These are phyloP conservation scores for Volvox carteri DNA, from an alignment of 163 green algal species.

Conservation along the genomic window DNA sequence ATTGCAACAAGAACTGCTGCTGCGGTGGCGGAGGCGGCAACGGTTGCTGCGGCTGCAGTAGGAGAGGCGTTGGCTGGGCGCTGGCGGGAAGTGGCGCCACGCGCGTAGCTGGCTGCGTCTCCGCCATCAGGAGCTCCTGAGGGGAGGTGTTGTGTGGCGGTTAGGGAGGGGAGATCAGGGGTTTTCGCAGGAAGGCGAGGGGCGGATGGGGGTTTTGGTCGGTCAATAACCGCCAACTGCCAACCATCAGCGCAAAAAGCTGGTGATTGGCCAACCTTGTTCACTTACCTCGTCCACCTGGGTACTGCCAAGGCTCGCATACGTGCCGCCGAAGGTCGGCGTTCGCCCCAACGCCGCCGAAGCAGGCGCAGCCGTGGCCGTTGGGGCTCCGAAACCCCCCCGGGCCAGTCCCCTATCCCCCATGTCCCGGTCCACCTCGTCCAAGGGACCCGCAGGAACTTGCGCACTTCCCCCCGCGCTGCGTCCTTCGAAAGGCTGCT, in stretches of 20 bases:
- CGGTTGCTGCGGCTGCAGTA: neutral
- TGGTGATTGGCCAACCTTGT: too few relatives aligned
- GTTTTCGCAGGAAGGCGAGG: neutral
- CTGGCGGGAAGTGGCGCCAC: neutral
- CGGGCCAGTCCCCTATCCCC: neutral
- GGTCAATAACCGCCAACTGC: neutral
- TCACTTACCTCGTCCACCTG: constrained; percentile 1
- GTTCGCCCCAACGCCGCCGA: neutral
- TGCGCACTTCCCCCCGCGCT: too few relatives aligned
- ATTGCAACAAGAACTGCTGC: too few relatives aligned
- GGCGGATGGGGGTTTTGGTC: too few relatives aligned
- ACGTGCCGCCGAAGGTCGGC: neutral
- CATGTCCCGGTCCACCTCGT: neutral
- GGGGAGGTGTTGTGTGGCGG: neutral
- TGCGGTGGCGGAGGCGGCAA: neutral
- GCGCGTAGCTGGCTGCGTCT: constrained; percentile 21
- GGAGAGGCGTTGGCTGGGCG: neutral
- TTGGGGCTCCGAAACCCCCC: neutral
- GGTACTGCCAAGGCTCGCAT: constrained; percentile 35
- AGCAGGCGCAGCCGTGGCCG: neutral
- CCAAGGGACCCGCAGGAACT: neutral
- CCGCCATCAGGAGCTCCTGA: constrained; percentile 28
- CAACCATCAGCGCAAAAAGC: neutral
- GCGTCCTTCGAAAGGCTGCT: too few relatives aligned
- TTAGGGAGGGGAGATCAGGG: neutral